These are phyloP conservation scores for Pleurotus eryngii DNA, from an alignment of 768 basidiomycete genomes.

Conservation along the genomic window DNA sequence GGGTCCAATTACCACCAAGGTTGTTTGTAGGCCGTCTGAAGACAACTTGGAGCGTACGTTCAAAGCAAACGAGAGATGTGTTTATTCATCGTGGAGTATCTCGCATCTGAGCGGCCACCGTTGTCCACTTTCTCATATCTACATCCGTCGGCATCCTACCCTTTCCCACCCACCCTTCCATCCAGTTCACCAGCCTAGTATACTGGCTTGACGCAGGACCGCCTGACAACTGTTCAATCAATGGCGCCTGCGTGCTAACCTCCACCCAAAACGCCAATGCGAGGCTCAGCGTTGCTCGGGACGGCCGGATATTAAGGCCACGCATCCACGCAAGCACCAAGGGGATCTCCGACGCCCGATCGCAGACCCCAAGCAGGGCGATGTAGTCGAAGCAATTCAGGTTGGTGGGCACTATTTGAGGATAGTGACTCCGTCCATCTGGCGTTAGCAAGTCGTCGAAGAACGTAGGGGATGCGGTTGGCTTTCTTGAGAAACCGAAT, in stretches of 20 bases:
- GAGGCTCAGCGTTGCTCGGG: slow-evolving; percentile 51
- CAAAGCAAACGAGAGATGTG: no score
- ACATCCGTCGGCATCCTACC: slow-evolving; percentile 37
- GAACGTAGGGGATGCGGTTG: neutral
- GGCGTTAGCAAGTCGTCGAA: neutral
- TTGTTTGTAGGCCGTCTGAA: no score
- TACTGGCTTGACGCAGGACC: slow-evolving; percentile 37
- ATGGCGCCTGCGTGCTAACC: slow-evolving; percentile 56
- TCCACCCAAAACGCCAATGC: slow-evolving; percentile 73
- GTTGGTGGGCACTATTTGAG: slow-evolving; percentile 41
- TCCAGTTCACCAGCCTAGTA: slow-evolving; percentile 45
- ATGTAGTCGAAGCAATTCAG: slow-evolving; percentile 56
- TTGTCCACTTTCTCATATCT: slow-evolving; percentile 31
- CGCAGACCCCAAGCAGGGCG: slow-evolving; percentile 51
- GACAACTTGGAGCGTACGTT: no score
- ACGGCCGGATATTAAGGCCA: slow-evolving; percentile 48
- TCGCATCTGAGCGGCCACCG: slow-evolving; percentile 28
- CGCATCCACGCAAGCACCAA: slow-evolving; percentile 74
- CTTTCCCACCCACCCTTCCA: slow-evolving; percentile 56
- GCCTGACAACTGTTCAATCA: slow-evolving; percentile 47
- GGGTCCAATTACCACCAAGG: no score
- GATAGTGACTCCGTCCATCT: slow-evolving; percentile 14
- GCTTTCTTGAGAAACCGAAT: neutral
- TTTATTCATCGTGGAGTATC: slow-evolving; percentile 1
- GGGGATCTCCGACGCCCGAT: slow-evolving; percentile 58